A percentile compares a stretch with the other conserved stretches of the same genome.
Conservation (phyloP, 352 stramenopile species). For the Saprolegnia parasitica region DNA sequence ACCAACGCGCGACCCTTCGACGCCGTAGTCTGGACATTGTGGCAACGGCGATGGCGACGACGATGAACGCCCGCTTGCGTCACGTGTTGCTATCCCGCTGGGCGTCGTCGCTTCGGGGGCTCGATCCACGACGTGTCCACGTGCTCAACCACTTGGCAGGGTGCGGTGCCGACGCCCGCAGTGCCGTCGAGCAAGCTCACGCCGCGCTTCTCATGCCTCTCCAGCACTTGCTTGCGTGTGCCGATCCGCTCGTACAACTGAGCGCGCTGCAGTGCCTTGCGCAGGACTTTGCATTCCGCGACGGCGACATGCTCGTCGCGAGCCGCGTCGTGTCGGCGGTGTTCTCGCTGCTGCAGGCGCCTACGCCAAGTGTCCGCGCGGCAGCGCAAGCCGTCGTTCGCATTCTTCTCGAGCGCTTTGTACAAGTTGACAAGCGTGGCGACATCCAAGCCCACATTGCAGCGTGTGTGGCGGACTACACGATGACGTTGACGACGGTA, state of each 20-base stretch:
- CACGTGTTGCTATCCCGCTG: conserved; percentile 51
- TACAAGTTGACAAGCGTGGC: conserved; percentile 28
- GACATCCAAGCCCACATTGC: conserved; percentile 18
- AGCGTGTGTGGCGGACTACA: conserved; percentile 27
- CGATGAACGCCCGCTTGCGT: conserved; percentile 33
- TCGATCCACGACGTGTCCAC: conserved; percentile 43
- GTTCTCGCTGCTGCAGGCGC: conserved; percentile 46
- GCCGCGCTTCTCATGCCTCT: conserved; percentile 41
- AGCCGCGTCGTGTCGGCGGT: conserved; percentile 54
- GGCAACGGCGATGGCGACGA: conserved; percentile 33
- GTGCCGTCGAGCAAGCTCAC: conserved; percentile 50
- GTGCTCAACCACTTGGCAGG: conserved; percentile 50
- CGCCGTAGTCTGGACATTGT: conserved; percentile 50
- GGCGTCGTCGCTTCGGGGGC: conserved; percentile 39
- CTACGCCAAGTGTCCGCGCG: conserved; percentile 40
- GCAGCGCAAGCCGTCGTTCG: conserved; percentile 53
- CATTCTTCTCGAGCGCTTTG: conserved; percentile 59
- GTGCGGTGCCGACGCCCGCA: conserved; percentile 44
- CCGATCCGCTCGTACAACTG: neutral
- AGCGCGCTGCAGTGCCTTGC: conserved; percentile 30
- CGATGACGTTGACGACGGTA: neutral
- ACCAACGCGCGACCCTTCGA: conserved; percentile 44
- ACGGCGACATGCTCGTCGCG: conserved; percentile 63
- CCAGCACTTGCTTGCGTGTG: conserved; percentile 25
- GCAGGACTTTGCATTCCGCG: conserved; percentile 73